Conservation (phyloP, 306 rosid species). For the Dalbergia cultrata region DNA sequence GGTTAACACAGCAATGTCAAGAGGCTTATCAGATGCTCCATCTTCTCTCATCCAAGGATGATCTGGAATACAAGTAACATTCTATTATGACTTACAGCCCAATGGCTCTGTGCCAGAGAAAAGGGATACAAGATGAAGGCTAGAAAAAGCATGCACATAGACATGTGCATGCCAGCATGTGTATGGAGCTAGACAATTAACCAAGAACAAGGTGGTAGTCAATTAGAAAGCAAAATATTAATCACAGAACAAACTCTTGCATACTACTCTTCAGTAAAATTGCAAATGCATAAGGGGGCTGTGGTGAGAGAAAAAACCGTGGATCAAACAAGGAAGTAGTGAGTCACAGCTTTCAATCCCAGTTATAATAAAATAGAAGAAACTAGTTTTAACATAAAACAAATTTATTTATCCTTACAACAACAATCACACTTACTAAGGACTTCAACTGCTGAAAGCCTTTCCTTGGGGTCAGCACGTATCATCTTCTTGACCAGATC, state of each 20-base stretch:
- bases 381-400: slow-evolving; percentile 11
- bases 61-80: slow-evolving; percentile 60
- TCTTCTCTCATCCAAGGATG: slow-evolving; percentile 99
- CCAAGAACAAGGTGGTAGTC: slow-evolving; percentile 13
- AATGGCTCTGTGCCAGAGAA: slow-evolving; percentile 22
- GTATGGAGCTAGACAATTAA: slow-evolving; percentile 12
- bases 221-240: slow-evolving; percentile 20
- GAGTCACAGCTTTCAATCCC: neutral
- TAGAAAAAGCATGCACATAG: slow-evolving; percentile 11
- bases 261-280: slow-evolving; percentile 3
- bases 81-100: slow-evolving; percentile 23
- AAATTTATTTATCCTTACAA: neutral
- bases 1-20: slow-evolving; percentile 88
- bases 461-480: slow-evolving; percentile 73
- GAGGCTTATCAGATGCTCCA: slow-evolving; percentile 96
- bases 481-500: slow-evolving; percentile 94
- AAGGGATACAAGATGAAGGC: neutral
- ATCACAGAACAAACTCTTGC: slow-evolving; percentile 18
- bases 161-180: neutral
- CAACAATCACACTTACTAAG: slow-evolving; percentile 72
- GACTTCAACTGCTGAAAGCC: slow-evolving; percentile 82
- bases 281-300: neutral
- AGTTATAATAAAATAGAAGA: slow-evolving; percentile 30
- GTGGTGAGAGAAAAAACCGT: too few species aligned
- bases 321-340: too few species aligned